Base-by-base conservation (phyloP, 768 basidiomycete species). In the Mrakia blollopis region DNA sequence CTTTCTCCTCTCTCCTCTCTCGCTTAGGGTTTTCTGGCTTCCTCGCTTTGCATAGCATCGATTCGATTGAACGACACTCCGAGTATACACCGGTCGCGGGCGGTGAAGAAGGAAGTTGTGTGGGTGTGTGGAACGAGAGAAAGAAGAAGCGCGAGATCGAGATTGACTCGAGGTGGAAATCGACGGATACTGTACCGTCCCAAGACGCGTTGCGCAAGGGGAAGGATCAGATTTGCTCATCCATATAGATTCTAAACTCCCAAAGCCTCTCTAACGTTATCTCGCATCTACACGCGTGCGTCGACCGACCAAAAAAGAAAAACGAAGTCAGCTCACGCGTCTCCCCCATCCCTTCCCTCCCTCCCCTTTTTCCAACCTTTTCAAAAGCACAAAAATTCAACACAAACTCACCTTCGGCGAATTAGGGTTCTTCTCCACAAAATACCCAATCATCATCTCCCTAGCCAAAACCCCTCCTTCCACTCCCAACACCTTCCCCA, bases 391-490 rank as follows among this genome's bases (percentile, higher is more conserved):
- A 54, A 72, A 23, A 35, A n/a, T n/a, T n/a, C n/a, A n/a, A 16
- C 11, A 16, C 50, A 11, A 11, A 72, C 76, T 44, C 39, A 77
- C 76, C 71, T 67, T 68, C 16, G 39, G 60, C 25, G 61, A 65
- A 72, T 61, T 77, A 13, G 62, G 47, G 13, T 44, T 39, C 41
- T 62, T 71, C 63, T 83, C 82, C 2, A 82, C 79, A 65, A 85
- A 84, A 80, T 85, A 85, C 0, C 83, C 82, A 32, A 83, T 75
- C 78, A 85, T 83, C 72, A 85, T 75, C 73, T 84, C 81, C 23
- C 79, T 88, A 0, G 91, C 89, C 21, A 93, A 87, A 91, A 91
- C 93, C 79, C 89, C 87, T 80, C 85, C 88, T 79, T 91, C 89
- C 79, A 89, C 87, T 81, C 85, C 88, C 79, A 91, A 89, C 32